Evolutionary conservation across 176 grass and related monocot genomes (phyloP).

Genomic region (Phyllostachys edulis): DNA sequence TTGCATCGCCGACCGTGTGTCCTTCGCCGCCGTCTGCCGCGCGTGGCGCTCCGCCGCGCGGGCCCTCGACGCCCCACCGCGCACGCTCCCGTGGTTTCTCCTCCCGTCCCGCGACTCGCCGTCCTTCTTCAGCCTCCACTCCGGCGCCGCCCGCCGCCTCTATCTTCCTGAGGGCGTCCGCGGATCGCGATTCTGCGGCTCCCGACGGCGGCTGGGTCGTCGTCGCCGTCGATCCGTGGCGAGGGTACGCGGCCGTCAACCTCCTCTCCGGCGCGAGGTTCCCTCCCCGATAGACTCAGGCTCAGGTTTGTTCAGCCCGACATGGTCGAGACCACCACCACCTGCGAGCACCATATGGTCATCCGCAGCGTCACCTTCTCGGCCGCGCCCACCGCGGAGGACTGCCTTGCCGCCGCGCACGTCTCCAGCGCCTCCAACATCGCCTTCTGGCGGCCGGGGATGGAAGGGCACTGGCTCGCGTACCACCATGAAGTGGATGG

Average conservation of each 20-base stretch:
- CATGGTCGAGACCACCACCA: neutral
- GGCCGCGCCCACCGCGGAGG: neutral
- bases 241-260: neutral
- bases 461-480: slow-evolving; percentile 10
- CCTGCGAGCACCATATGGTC: slow-evolving; percentile 2
- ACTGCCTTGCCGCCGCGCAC: slow-evolving; percentile 13
- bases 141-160: neutral
- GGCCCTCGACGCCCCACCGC: neutral
- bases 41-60: neutral
- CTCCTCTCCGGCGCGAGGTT: neutral
- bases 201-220: slow-evolving; percentile 26
- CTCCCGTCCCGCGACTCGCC: neutral
- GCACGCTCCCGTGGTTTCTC: slow-evolving; percentile 11
- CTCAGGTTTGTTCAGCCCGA: neutral
- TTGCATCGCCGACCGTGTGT: neutral
- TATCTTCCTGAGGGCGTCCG: neutral
- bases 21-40: neutral
- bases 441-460: slow-evolving; percentile 21
- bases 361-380: slow-evolving; percentile 26
- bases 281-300: slow-evolving; percentile 11
- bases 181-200: neutral
- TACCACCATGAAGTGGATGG: neutral
- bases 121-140: slow-evolving; percentile 1
- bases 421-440: slow-evolving; percentile 4
- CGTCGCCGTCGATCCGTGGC: neutral